phyloP scores from a whole-genome alignment of 257 asterid species.

The Plantago major region DNA sequence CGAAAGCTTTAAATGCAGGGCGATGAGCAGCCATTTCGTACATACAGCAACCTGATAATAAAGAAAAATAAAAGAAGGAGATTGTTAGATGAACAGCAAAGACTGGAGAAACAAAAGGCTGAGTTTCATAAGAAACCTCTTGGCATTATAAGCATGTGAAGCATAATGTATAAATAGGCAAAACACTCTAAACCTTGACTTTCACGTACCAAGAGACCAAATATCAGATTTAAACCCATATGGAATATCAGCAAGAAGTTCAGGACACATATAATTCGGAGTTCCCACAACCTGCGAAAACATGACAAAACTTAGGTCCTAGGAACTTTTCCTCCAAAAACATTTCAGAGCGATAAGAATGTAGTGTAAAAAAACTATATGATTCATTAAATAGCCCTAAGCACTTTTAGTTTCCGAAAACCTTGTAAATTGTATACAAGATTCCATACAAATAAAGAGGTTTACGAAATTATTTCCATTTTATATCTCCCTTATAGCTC shows the following conservation, averaged over 20 bases:
- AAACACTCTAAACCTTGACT: background rate
- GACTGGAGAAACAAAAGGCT: background rate
- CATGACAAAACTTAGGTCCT: slow-evolving; percentile 17
- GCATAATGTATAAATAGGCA: background rate
- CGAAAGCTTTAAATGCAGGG: slow-evolving; percentile 97
- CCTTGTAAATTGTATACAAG: too few species aligned
- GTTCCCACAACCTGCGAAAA: slow-evolving; percentile 88
- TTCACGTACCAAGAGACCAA: slow-evolving; percentile 88
- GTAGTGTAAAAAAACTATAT: too few species aligned
- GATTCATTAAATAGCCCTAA: too few species aligned
- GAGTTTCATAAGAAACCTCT: background rate
- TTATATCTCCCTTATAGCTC: too few species aligned
- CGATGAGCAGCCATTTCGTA: slow-evolving; percentile 99
- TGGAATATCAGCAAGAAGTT: slow-evolving; percentile 96
- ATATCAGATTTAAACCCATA: slow-evolving; percentile 97
- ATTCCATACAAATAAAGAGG: too few species aligned
- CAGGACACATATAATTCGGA: slow-evolving; percentile 99
- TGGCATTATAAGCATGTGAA: too few species aligned
- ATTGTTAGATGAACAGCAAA: background rate
- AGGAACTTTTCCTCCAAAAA: background rate
- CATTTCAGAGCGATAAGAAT: too few species aligned
- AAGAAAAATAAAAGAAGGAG: slow-evolving; percentile 7
- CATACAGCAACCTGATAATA: slow-evolving; percentile 87
- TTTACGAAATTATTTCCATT: too few species aligned
- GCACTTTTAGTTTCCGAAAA: too few species aligned